A percentile compares a stretch with the other conserved stretches of the same genome.
These are phyloP conservation scores for Tetrahymena malaccensis DNA, from an alignment of 73 alveolate genomes.

Conservation along the genomic window DNA sequence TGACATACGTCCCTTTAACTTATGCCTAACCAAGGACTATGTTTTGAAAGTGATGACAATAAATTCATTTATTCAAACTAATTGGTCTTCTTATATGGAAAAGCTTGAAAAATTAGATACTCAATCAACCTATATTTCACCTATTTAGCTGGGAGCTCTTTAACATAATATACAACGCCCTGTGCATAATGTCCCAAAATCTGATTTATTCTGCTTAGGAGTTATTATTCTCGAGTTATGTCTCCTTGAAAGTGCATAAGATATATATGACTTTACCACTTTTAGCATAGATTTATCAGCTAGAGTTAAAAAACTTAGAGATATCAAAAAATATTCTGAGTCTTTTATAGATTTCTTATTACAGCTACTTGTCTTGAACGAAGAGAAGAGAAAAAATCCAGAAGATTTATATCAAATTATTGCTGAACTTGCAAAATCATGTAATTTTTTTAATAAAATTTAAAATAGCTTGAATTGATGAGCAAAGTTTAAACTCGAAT, in stretches of 20 bases:
- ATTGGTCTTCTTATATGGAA: neutral
- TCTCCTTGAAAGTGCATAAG: neutral
- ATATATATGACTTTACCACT: neutral
- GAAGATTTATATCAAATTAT: neutral
- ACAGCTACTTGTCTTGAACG: neutral
- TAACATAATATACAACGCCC: neutral
- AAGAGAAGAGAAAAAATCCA: neutral
- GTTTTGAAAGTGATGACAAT: neutral
- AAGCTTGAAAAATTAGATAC: neutral
- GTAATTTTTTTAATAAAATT: too few species aligned
- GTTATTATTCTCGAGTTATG: neutral
- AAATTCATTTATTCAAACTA: neutral
- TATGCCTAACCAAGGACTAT: neutral
- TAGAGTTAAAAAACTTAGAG: neutral
- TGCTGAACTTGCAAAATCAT: neutral
- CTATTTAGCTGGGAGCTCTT: neutral
- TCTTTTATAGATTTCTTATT: neutral
- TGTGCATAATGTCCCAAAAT: neutral
- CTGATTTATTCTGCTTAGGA: neutral
- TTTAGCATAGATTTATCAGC: neutral
- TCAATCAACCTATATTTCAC: neutral
- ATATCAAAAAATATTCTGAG: neutral
- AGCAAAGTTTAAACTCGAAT: too few species aligned
- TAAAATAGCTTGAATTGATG: too few species aligned
- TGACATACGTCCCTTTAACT: neutral